Percentiles rank a stretch among this genome's conserved stretches.
These are phyloP conservation scores for Pythium brassicae DNA, from an alignment of 352 stramenopile genomes.

Conservation along the genomic window DNA sequence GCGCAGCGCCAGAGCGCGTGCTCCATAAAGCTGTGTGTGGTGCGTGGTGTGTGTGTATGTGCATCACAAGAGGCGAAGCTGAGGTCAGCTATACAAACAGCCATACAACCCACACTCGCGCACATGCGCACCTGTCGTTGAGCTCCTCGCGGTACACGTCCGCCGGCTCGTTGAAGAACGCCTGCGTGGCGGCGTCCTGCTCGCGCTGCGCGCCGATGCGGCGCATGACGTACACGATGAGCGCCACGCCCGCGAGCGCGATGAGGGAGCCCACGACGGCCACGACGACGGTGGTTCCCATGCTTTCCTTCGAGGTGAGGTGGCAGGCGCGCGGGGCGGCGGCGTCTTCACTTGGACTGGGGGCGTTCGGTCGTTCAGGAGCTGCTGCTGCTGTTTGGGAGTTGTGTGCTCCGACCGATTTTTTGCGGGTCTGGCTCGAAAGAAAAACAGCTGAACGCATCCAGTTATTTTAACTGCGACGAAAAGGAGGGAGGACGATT, in stretches of 20 bases:
- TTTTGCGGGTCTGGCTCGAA: too few species aligned
- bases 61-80: neutral
- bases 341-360: neutral
- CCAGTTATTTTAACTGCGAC: too few species aligned
- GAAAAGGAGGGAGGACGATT: too few species aligned
- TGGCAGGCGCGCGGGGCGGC: too few species aligned
- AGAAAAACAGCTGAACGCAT: too few species aligned
- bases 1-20: slow-evolving; percentile 81
- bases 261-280: slow-evolving; percentile 38
- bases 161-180: slow-evolving; percentile 50
- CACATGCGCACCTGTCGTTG: slow-evolving; percentile 50
- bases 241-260: slow-evolving; percentile 31
- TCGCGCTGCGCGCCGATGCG: slow-evolving; percentile 31
- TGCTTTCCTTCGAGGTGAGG: neutral
- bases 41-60: neutral
- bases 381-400: too few species aligned
- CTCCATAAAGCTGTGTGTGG: slow-evolving; percentile 50
- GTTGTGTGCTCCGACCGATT: too few species aligned
- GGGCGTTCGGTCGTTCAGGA: neutral
- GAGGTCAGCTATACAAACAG: neutral
- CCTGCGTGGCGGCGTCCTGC: slow-evolving; percentile 24
- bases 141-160: slow-evolving; percentile 81
- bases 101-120: neutral
- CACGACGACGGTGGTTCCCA: slow-evolving; percentile 24
- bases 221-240: slow-evolving; percentile 45